Evolutionary conservation across 1,139 yeast species (phyloP), one percentile per base, ranked within the genome.

Genomic region (Pneumocystis oryctolagi): DNA sequence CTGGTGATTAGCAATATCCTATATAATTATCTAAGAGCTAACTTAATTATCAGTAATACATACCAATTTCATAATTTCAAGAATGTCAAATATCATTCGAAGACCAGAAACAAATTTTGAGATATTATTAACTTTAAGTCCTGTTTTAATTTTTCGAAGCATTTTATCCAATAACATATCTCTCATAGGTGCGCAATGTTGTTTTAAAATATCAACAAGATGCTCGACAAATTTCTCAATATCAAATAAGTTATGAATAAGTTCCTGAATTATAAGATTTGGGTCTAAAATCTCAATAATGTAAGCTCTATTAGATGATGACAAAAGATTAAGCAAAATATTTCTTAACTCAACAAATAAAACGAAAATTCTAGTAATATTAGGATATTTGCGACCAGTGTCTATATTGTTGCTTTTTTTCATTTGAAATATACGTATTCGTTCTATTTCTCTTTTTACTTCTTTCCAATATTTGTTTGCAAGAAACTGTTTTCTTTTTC

Each of bases 131-230:
- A 81, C 81, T 25, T 30, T 95, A 89, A 64, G 79, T 79, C 63
- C 78, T 79, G 71, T 89, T 85, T 69, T 83, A 82, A 83, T n/a
- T 25, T 47, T 47, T 25, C 25, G 28, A 47, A 16, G 31, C 94
- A 90, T 88, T 69, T 85, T 87, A 69, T 84, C 87, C 58, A 89
- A 95, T 89, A 95, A 85, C 60, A 82, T 77, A 74, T 89, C 96
- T 70, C 97, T 81, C 95, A 89, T 89, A 65, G 97, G 97, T 12
- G 97, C 96, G 75, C 97, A 89, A 73, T 86, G 94, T 64, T 83
- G 80, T 73, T 87, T 86, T 75, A 88, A 84, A 47, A 86, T 83
- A 37, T 79, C 76, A 14, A 87, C 82, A 53, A 87, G 78, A 87
- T 92, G 85, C 64, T 77, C 77, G n/a, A 89, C 80, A 71, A 88